Percentiles rank a stretch among this genome's conserved stretches.
phyloP scores from a whole-genome alignment of 768 basidiomycete species.

The Mycena galericulata region DNA sequence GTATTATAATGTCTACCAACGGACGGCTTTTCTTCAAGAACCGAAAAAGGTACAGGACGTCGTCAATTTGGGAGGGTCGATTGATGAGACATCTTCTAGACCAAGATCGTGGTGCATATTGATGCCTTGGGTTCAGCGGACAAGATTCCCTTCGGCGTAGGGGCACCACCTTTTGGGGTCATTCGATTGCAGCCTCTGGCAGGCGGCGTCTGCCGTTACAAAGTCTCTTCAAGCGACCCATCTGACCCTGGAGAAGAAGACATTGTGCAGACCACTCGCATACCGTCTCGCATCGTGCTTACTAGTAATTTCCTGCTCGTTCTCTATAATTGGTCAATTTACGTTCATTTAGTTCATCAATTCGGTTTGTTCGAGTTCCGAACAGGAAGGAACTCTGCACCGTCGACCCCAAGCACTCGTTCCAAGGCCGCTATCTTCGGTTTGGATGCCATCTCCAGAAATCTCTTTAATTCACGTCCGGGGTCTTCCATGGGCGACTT shows the following conservation, averaged over 20 bases:
- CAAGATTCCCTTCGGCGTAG: slow-evolving; percentile 80
- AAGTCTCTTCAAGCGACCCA: slow-evolving; percentile 79
- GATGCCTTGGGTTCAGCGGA: slow-evolving; percentile 83
- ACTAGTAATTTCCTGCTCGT: slow-evolving; percentile 69
- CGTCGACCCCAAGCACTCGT: slow-evolving; percentile 85
- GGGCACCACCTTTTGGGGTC: slow-evolving; percentile 78
- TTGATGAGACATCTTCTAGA: slow-evolving; percentile 57
- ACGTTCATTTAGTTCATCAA: slow-evolving; percentile 74
- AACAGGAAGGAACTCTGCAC: slow-evolving; percentile 78
- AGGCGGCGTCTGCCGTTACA: slow-evolving; percentile 84
- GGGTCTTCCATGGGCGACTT: slow-evolving; percentile 80
- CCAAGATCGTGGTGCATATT: slow-evolving; percentile 89
- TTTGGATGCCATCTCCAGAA: slow-evolving; percentile 90
- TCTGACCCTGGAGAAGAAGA: slow-evolving; percentile 84
- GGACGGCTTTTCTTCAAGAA: slow-evolving; percentile 83
- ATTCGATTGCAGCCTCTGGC: slow-evolving; percentile 87
- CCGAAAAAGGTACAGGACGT: slow-evolving; percentile 72
- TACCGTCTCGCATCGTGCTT: slow-evolving; percentile 81
- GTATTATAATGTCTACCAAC: slow-evolving; percentile 92
- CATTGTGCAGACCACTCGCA: slow-evolving; percentile 80
- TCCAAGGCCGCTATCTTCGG: slow-evolving; percentile 91
- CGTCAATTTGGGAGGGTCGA: slow-evolving; percentile 16
- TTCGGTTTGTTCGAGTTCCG: slow-evolving; percentile 91
- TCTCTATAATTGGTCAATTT: slow-evolving; percentile 8
- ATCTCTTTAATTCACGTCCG: slow-evolving; percentile 81